Evolutionary conservation across 352 stramenopile genomes (phyloP).

Genomic region (Pythium utonaiense): DNA sequence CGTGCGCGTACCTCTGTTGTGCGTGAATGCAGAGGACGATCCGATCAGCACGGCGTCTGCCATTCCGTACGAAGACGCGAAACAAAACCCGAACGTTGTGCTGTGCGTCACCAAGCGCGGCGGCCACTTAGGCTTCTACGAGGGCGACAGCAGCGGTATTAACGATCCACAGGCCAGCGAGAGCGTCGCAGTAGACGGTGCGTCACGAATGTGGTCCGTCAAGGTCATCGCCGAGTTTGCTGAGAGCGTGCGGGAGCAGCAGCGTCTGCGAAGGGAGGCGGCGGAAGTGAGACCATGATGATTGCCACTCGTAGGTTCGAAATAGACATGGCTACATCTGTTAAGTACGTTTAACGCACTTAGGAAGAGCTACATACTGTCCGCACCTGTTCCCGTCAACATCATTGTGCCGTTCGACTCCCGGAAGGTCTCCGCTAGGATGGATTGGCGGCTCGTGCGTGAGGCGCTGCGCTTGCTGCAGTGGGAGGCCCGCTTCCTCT

Average conservation of each 20-base stretch:
- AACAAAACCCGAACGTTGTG: slow-evolving; percentile 61
- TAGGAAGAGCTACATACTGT: slow-evolving; percentile 4
- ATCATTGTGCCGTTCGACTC: not conserved
- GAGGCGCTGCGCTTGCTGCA: slow-evolving; percentile 12
- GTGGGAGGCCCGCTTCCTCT: not conserved
- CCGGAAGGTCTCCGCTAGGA: not conserved
- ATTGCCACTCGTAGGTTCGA: not conserved
- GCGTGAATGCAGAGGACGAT: slow-evolving; percentile 58
- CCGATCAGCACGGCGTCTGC: slow-evolving; percentile 51
- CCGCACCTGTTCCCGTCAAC: slow-evolving; percentile 1
- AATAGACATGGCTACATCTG: slow-evolving; percentile 16
- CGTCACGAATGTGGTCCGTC: slow-evolving; percentile 45
- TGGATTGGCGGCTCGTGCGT: slow-evolving; percentile 19
- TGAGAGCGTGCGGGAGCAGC: slow-evolving; percentile 35
- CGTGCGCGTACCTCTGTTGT: slow-evolving; percentile 55
- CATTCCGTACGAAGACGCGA: slow-evolving; percentile 34
- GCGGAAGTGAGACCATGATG: not conserved
- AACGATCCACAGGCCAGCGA: not conserved
- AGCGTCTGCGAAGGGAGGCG: not conserved
- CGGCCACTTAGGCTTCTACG: slow-evolving; percentile 71
- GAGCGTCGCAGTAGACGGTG: not conserved
- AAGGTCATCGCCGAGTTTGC: slow-evolving; percentile 55
- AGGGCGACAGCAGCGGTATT: slow-evolving; percentile 25
- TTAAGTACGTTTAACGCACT: slow-evolving; percentile 13
- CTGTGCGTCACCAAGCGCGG: slow-evolving; percentile 59